Conservation (phyloP, 768 basidiomycete genomes). For the Amanita pseudoporphyria region DNA sequence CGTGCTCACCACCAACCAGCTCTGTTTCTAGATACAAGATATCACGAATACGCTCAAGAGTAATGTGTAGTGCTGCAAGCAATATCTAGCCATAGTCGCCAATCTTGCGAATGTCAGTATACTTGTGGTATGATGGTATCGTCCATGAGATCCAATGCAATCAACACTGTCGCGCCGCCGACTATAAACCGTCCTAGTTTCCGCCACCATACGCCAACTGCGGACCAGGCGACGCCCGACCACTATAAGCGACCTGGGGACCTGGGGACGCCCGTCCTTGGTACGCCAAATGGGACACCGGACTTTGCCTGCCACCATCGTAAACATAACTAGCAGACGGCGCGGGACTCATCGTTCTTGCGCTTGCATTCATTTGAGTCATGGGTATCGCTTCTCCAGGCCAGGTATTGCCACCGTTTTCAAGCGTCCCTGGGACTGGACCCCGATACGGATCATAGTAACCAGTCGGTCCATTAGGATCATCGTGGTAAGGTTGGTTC, state of each 20-base stretch:
- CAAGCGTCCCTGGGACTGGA: constrained; percentile 58
- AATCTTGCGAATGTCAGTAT: background rate
- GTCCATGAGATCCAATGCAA: constrained; percentile 4
- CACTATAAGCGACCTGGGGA: no score
- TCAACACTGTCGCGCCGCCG: constrained; percentile 2
- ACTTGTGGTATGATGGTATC: background rate
- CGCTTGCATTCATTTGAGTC: constrained; percentile 43
- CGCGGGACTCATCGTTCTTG: constrained; percentile 30
- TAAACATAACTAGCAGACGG: constrained; percentile 34
- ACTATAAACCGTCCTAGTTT: constrained; percentile 10
- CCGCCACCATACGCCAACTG: constrained; percentile 26
- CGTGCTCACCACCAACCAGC: background rate
- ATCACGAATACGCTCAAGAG: background rate
- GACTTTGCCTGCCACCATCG: constrained; percentile 21
- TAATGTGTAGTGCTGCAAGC: background rate
- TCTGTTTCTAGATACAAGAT: constrained; percentile 1
- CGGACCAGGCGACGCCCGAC: constrained; percentile 30
- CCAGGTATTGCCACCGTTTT: constrained; percentile 35
- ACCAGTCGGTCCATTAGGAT: constrained; percentile 37
- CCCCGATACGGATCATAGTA: constrained; percentile 81
- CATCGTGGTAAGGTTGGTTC: constrained; percentile 67
- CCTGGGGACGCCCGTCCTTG: constrained; percentile 19
- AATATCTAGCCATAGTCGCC: background rate
- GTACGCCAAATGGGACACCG: constrained; percentile 25
- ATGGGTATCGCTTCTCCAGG: constrained; percentile 61